Evolutionary conservation across 1,139 yeast genomes (phyloP).

Genomic region (Hansenula sp.): DNA sequence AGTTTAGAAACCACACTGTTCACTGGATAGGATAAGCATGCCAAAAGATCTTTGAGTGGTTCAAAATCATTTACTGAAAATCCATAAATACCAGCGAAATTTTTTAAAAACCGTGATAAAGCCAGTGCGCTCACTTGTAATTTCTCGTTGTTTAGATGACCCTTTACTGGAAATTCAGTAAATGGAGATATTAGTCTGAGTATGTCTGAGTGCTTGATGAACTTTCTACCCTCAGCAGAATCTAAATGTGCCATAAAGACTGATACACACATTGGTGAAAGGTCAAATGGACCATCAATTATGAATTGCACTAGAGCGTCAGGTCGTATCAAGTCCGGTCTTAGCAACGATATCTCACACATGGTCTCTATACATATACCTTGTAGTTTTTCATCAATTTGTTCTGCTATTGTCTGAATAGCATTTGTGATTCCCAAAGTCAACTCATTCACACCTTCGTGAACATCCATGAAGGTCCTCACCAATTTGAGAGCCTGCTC

Average conservation of each 20-base stretch:
- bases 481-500: slow-evolving; percentile 75
- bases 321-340: slow-evolving; percentile 61
- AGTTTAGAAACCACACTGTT: slow-evolving; percentile 54
- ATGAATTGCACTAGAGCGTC: slow-evolving; percentile 53
- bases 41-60: slow-evolving; percentile 54
- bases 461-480: slow-evolving; percentile 55
- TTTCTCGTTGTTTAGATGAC: slow-evolving; percentile 45
- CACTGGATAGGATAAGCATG: slow-evolving; percentile 58
- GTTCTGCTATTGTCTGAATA: slow-evolving; percentile 66
- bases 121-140: slow-evolving; percentile 62
- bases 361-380: slow-evolving; percentile 61
- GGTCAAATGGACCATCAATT: slow-evolving; percentile 57
- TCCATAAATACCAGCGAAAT: slow-evolving; percentile 75
- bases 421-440: slow-evolving; percentile 69
- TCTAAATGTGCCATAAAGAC: slow-evolving; percentile 61
- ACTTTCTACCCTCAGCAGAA: slow-evolving; percentile 49
- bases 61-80: slow-evolving; percentile 56
- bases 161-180: slow-evolving; percentile 47
- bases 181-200: slow-evolving; percentile 62
- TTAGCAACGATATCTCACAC: slow-evolving; percentile 61
- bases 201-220: slow-evolving; percentile 57
- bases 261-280: slow-evolving; percentile 51
- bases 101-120: slow-evolving; percentile 56
- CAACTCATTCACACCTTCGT: slow-evolving; percentile 51
- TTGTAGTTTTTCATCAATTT: slow-evolving; percentile 50